Conservation (phyloP, 129 eudicot genomes). For the Tagetes erecta region DNA sequence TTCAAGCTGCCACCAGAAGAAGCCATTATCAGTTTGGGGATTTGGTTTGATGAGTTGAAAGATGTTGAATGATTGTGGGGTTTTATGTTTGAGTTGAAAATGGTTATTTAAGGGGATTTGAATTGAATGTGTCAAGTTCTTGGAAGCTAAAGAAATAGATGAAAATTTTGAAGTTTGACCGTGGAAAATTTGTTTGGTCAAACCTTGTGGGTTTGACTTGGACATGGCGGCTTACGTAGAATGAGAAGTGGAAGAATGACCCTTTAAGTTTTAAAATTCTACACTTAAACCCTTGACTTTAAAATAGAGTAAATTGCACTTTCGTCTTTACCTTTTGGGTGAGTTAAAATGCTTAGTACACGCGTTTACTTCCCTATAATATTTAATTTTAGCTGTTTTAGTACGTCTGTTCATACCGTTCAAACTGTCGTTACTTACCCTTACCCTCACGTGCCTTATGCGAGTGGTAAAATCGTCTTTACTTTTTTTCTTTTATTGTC, state of each 20-base stretch:
- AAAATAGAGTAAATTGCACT: too few species aligned
- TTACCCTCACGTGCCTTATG: too few species aligned
- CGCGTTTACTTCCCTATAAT: too few species aligned
- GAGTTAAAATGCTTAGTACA: too few species aligned
- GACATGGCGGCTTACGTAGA: slow-evolving; percentile 65
- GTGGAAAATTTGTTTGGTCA: slow-evolving; percentile 67
- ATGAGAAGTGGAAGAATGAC: slow-evolving; percentile 5
- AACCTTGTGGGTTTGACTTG: slow-evolving; percentile 76
- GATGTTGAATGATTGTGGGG: slow-evolving; percentile 19
- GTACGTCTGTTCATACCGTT: too few species aligned
- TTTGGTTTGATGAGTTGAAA: slow-evolving; percentile 2
- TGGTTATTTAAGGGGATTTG: slow-evolving; percentile 25
- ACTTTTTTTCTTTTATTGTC: too few species aligned
- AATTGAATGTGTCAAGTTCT: slow-evolving; percentile 30
- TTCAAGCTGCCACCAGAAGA: slow-evolving; percentile 67
- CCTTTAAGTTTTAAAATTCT: not conserved
- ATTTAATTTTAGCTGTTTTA: too few species aligned
- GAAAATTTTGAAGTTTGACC: slow-evolving; percentile 56
- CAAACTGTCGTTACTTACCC: too few species aligned
- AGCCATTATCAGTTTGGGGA: slow-evolving; percentile 44
- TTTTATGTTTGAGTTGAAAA: slow-evolving; percentile 20
- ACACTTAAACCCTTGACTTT: too few species aligned
- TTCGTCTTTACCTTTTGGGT: too few species aligned
- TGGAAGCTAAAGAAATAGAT: slow-evolving; percentile 39
- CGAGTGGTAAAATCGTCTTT: too few species aligned